phyloP scores from a whole-genome alignment of 2,329 filamentous ascomycete species.

The Phaeophleospora eucalypticola region DNA sequence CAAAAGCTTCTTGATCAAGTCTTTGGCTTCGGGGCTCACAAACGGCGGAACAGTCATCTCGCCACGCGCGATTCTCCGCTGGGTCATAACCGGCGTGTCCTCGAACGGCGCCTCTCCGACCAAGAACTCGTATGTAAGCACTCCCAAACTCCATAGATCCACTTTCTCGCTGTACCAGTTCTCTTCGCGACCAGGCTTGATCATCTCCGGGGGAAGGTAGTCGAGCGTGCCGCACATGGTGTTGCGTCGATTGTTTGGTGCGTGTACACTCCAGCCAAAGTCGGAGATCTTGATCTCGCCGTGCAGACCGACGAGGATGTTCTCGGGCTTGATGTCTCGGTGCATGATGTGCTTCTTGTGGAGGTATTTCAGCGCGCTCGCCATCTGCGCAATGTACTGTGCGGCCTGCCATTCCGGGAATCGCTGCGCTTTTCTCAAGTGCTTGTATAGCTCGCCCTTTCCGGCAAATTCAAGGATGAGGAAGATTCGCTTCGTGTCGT shows the following conservation, averaged over 20 bases:
- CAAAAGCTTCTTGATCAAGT: conserved; percentile 86
- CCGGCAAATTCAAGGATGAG: conserved; percentile 83
- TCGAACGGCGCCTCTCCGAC: conserved; percentile 96
- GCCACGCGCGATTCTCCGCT: conserved; percentile 77
- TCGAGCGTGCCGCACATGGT: conserved; percentile 98
- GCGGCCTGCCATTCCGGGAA: conserved; percentile 85
- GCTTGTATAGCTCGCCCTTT: conserved; percentile 84
- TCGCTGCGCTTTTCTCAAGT: conserved; percentile 69
- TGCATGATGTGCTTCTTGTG: conserved; percentile 98
- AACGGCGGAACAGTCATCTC: conserved; percentile 92
- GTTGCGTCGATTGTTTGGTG: conserved; percentile 85
- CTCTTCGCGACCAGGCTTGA: conserved; percentile 70
- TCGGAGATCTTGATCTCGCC: conserved; percentile 98
- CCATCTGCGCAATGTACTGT: conserved; percentile 86
- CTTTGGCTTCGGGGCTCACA: conserved; percentile 82
- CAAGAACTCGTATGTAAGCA: conserved; percentile 92
- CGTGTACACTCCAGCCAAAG: conserved; percentile 97
- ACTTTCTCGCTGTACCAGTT: conserved; percentile 95
- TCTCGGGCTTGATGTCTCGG: conserved; percentile 95
- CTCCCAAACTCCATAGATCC: conserved; percentile 91
- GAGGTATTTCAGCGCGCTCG: conserved; percentile 80
- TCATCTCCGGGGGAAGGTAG: conserved; percentile 97
- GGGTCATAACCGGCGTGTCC: conserved; percentile 91
- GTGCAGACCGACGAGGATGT: conserved; percentile 92
- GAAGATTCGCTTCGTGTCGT: conserved; percentile 83